Percentiles rank a stretch among this genome's conserved stretches.
Evolutionary conservation across 495 filamentous ascomycete species (phyloP).

Genomic region (Mycothermus thermophilus): DNA sequence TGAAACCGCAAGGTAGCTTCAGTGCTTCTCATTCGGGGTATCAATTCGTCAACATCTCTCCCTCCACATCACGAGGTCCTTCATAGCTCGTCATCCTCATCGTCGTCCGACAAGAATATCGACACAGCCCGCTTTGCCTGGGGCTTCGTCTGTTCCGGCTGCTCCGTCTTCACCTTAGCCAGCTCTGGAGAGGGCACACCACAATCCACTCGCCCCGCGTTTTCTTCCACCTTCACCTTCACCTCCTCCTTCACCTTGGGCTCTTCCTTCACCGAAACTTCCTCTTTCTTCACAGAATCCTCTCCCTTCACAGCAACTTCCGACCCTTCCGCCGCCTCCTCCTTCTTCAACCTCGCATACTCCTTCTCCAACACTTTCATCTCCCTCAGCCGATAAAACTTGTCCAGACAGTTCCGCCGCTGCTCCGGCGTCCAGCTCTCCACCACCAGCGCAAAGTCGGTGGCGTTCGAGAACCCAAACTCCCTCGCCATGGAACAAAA

Average conservation of each 20-base stretch:
- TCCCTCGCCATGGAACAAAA: conserved; percentile 79
- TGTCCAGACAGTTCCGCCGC: conserved; percentile 62
- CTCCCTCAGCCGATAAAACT: conserved; percentile 52
- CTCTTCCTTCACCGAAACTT: no score
- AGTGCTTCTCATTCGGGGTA: conserved; percentile 1
- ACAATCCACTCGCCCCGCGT: neutral
- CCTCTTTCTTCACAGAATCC: neutral
- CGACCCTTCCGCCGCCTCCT: neutral
- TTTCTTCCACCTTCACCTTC: conserved; percentile 4
- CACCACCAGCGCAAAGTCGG: conserved; percentile 84
- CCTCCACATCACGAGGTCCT: no score
- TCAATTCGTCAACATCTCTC: conserved; percentile 1
- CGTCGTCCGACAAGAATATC: conserved; percentile 15
- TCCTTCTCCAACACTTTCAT: conserved; percentile 22
- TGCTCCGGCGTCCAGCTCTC: conserved; percentile 88
- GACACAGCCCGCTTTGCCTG: conserved; percentile 4
- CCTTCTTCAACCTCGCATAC: conserved; percentile 6
- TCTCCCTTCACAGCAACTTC: neutral
- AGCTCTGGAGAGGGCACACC: neutral
- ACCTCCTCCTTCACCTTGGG: neutral
- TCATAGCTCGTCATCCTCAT: conserved; percentile 19
- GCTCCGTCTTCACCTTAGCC: conserved; percentile 3
- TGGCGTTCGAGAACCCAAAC: conserved; percentile 62
- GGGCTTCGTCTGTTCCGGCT: conserved; percentile 1
- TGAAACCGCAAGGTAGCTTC: no score